These are phyloP conservation scores for Exophiala calicioides DNA, from an alignment of 2,329 filamentous ascomycete species.

Conservation along the genomic window DNA sequence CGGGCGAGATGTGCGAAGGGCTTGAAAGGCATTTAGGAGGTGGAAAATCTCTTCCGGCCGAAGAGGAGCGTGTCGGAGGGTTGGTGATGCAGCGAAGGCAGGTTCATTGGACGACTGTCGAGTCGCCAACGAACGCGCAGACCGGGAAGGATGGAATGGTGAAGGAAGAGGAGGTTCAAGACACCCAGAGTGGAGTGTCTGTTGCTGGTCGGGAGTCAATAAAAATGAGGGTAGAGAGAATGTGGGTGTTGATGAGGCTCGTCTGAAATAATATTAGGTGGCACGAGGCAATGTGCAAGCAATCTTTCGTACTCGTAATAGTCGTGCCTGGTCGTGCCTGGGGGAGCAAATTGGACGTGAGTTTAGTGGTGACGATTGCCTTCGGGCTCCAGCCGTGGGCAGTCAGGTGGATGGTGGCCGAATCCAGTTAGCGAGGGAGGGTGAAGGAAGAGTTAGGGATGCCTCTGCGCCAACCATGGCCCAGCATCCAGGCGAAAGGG, in stretches of 20 bases:
- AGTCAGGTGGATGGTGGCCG: slow-evolving; percentile 22
- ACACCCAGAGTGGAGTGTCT: slow-evolving; percentile 32
- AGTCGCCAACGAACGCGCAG: slow-evolving; percentile 90
- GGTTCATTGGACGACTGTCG: slow-evolving; percentile 95
- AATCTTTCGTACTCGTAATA: slow-evolving; percentile 27
- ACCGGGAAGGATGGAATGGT: slow-evolving; percentile 21
- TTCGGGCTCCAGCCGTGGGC: slow-evolving; percentile 6
- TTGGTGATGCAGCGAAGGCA: slow-evolving; percentile 68
- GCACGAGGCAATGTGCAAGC: slow-evolving; percentile 12
- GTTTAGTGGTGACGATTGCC: slow-evolving; percentile 20
- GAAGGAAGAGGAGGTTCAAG: slow-evolving; percentile 12
- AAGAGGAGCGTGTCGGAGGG: slow-evolving; percentile 53
- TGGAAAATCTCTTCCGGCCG: slow-evolving; percentile 64
- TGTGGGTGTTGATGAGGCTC: slow-evolving; percentile 8
- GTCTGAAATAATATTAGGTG: slow-evolving; percentile 14
- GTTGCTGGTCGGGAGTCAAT: slow-evolving; percentile 14
- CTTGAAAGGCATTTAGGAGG: slow-evolving; percentile 86
- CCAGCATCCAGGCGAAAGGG: slow-evolving; percentile 1
- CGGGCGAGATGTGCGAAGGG: slow-evolving; percentile 81
- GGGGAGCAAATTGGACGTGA: slow-evolving; percentile 17
- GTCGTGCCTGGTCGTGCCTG: slow-evolving; percentile 23
- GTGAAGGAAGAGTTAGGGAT: slow-evolving; percentile 21
- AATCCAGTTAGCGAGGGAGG: slow-evolving; percentile 17
- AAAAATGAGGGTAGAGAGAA: slow-evolving; percentile 2
- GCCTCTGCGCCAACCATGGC: slow-evolving; percentile 18